These are phyloP conservation scores for Rubia occidens DNA, from an alignment of 305 asterid species.

Conservation along the genomic window DNA sequence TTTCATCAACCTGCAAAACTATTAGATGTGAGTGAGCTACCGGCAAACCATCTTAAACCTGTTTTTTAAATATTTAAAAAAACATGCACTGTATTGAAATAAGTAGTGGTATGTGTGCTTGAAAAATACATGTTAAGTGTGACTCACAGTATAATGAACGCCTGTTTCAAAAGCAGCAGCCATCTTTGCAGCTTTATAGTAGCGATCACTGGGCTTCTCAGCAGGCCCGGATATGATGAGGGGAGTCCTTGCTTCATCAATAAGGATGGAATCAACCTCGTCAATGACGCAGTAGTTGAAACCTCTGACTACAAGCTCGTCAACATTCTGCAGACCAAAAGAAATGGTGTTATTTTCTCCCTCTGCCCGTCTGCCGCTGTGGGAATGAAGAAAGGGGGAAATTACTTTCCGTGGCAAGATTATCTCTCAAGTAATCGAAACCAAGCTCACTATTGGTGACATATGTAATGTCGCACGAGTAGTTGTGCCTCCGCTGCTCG, in stretches of 20 bases:
- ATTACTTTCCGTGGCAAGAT: conserved; percentile 97
- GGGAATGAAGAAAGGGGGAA: conserved; percentile 16
- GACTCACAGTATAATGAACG: conserved; percentile 82
- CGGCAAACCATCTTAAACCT: neutral
- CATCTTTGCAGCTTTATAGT: conserved; percentile 93
- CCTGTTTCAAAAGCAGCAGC: conserved; percentile 84
- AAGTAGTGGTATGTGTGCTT: neutral
- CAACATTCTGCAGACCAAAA: conserved; percentile 62
- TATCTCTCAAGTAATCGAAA: conserved; percentile 89
- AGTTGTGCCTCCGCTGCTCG: conserved; percentile 88
- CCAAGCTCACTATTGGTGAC: conserved; percentile 98
- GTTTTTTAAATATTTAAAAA: too few relatives aligned
- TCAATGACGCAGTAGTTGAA: conserved; percentile 92
- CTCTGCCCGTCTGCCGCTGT: too few relatives aligned
- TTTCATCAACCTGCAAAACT: conserved; percentile 84
- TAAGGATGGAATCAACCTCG: conserved; percentile 95
- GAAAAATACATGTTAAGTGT: neutral
- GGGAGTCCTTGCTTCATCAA: conserved; percentile 99
- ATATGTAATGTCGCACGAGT: conserved; percentile 82
- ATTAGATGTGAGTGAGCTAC: conserved; percentile 10
- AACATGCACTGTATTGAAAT: too few relatives aligned
- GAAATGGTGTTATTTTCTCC: neutral
- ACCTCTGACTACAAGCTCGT: conserved; percentile 85
- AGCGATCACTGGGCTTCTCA: conserved; percentile 88
- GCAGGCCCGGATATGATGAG: conserved; percentile 98